Base-by-base conservation (phyloP, 169 alveolate genomes). In the Ichthyophthirius multifiliis region DNA sequence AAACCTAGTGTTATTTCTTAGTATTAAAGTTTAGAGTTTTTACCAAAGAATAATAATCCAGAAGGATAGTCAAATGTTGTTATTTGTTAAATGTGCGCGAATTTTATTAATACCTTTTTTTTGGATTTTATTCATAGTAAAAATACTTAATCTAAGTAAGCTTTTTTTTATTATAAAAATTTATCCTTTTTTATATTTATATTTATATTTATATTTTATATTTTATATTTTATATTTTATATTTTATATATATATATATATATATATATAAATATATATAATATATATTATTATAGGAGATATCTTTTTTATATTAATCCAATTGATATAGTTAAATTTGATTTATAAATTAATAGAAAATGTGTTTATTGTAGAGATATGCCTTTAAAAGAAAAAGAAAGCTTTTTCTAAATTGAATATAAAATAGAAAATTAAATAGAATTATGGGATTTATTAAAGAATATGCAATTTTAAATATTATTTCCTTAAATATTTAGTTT, bases 31-130 rank as follows among this genome's bases (percentile, higher is more conserved):
- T 44, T 88, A 23, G 55, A 34, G 2, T 88, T 79, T 34, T 65
- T 88, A 10, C 93, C 93, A 16, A 74, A 83, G 46, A 83, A 88
- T 37, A 47, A 76, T 44, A 88, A 88, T 39, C 93, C 93, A 7
- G 75, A 78, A 32, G 90, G 93, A 1, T 71, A 78, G 67, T 63
- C 84, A 3, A 84, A 83, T 64, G 32, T 46, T 16, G 82, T 83
- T 63, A 43, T 88, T 16, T 75, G 93, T 46, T 65, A 64, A 20
- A 65, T 76, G 63, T 80, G 89, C 39, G 71, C 71, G 6, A 55
- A 55, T 23, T 55, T 55, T 55, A 55, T 55, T 2, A 55, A 55
- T 27, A 20, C 71, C 7, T 55, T 55, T 7, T 34, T 55, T 5
- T 23, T 55, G 35, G 71, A 55, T 13, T 27, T 55, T 10, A 27